Base-by-base conservation (phyloP, 2,329 filamentous ascomycete genomes). In the Microascus cirrosus region DNA sequence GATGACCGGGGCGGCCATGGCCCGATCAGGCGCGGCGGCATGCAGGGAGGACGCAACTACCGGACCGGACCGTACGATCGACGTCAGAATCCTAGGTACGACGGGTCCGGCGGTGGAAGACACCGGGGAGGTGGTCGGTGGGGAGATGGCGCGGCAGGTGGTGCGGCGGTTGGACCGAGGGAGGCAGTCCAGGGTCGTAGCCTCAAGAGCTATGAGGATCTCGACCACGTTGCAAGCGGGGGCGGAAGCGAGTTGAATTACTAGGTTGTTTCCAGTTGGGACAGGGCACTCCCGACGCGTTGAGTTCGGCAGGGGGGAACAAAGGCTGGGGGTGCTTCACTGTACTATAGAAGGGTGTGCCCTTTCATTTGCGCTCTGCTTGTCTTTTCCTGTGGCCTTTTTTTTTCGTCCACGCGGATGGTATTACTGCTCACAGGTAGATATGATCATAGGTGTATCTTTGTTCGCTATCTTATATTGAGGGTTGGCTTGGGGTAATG, bases 161-260 rank as follows among this genome's bases (percentile, higher is more conserved):
- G 82, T 25, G 84, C 87, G 36, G 85, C 87, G 2, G 86, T 92
- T 60, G 92, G 91, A 0, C 93, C 94, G 22, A 83, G 89, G 22
- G 92, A 97, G 72, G 93, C 94, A 12, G 91, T 95, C 1, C 90
- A 95, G 64, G 94, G 94, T 5, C 84, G 94, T 59, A 96, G 89
- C 61, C 75, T 99, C 63, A 96, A 95, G 80, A 96, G 90, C 70
- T 99, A 99, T 69, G 95, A 99, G 71, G 94, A 99, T 69, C 77
- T 99, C 25, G 94, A 99, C 74, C 93, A 95, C 53, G 86, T 87
- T 59, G 84, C 84, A 42, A 83, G 85, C 15, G 78, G 82, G 39
- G 89, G 86, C 48, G 84, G 86, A 48, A 88, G 89, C 32, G 93
- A 96, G 74, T 76, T 97, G 66, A 95, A 97, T 72, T 97, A 97